phyloP scores from a whole-genome alignment of 352 stramenopile genomes.

The Globisporangium splendens region DNA sequence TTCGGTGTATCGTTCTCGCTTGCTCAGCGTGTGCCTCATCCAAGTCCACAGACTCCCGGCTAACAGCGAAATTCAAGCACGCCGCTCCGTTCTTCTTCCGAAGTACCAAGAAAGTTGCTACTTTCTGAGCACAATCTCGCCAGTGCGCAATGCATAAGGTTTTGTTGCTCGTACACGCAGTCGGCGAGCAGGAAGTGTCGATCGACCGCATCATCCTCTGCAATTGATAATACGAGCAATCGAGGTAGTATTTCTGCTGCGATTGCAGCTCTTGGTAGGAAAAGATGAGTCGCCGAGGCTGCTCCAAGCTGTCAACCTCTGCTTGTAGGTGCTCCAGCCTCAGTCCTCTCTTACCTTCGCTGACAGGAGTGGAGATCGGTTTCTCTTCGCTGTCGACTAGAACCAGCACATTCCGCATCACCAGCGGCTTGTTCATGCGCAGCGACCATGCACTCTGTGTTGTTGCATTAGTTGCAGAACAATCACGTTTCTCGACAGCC shows the following conservation, averaged over 20 bases:
- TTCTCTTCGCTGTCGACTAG: not conserved
- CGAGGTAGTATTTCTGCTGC: conserved; percentile 37
- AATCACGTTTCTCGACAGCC: not conserved
- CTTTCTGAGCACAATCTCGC: conserved; percentile 19
- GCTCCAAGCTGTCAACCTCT: conserved; percentile 35
- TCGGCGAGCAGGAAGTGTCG: not conserved
- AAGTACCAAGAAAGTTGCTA: conserved; percentile 25
- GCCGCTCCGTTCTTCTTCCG: conserved; percentile 28
- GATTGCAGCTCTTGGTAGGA: conserved; percentile 49
- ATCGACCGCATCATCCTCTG: conserved; percentile 8
- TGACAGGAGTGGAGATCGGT: not conserved
- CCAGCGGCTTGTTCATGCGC: conserved; percentile 1
- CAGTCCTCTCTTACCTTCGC: conserved; percentile 3
- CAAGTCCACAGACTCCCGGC: not conserved
- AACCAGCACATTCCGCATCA: conserved; percentile 8
- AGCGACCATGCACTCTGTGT: conserved; percentile 5
- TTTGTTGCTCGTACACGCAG: not conserved
- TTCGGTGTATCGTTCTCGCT: not conserved
- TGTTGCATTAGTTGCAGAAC: too few relatives aligned
- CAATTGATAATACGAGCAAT: conserved; percentile 41
- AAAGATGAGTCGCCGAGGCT: conserved; percentile 44
- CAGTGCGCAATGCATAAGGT: conserved; percentile 22
- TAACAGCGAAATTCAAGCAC: not conserved
- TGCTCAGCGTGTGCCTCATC: not conserved
- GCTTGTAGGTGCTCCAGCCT: conserved; percentile 33